Conservation (phyloP, 805 yeast species). For the Candida railenensis region DNA sequence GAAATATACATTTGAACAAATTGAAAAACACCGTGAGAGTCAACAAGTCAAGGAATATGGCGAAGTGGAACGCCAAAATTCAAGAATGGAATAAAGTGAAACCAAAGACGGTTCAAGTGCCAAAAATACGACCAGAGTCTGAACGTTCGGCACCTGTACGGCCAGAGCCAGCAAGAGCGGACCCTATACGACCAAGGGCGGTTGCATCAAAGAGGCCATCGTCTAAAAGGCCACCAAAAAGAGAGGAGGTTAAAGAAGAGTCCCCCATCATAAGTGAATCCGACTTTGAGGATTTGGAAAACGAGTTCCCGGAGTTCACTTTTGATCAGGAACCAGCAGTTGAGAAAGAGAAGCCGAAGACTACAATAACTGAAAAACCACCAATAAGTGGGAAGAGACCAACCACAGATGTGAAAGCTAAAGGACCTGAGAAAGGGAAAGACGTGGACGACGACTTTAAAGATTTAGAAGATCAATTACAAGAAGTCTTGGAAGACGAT, state of each 20-base stretch:
- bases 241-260: constrained; percentile 7
- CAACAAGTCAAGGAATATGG: constrained; percentile 36
- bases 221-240: constrained; percentile 17
- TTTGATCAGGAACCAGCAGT: constrained; percentile 7
- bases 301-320: constrained; percentile 14
- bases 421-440: neutral
- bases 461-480: constrained; percentile 42
- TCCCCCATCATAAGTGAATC: constrained; percentile 30
- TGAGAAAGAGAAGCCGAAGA: neutral
- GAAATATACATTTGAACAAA: constrained; percentile 21
- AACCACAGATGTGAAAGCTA: neutral
- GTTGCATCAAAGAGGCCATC: constrained; percentile 3
- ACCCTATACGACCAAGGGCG: neutral
- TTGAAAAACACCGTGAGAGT: constrained; percentile 33
- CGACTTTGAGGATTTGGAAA: constrained; percentile 37
- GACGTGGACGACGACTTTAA: constrained; percentile 41
- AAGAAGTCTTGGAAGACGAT: constrained; percentile 36
- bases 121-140: neutral
- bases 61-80: constrained; percentile 24
- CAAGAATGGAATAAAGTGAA: constrained; percentile 2
- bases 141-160: neutral
- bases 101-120: neutral
- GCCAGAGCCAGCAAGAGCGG: neutral
- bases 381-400: neutral
- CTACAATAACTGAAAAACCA: neutral